Conservation (phyloP, 2,329 filamentous ascomycete species). For the Claviceps maximensis region DNA sequence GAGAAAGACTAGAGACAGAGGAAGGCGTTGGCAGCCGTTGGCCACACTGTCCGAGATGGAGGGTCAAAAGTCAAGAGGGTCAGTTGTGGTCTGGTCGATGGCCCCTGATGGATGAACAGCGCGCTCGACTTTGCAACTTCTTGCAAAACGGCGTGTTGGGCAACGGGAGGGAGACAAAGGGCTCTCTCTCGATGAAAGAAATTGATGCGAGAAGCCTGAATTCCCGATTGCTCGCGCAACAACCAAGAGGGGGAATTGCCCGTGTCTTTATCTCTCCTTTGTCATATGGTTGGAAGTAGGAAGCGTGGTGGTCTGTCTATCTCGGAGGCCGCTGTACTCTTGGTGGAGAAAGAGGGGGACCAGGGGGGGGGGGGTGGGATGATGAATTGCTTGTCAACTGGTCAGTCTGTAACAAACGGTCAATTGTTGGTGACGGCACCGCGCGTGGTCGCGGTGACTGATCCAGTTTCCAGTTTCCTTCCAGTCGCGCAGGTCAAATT, state of each 20-base stretch:
- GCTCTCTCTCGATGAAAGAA: background rate
- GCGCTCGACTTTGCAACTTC: background rate
- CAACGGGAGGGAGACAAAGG: background rate
- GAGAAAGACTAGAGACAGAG: too few species aligned
- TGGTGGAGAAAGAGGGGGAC: background rate
- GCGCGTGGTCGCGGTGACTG: background rate
- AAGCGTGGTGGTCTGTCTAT: background rate
- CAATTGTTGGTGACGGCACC: background rate
- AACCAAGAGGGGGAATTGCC: background rate
- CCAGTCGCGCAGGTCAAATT: constrained; percentile 2
- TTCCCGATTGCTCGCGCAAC: too few species aligned
- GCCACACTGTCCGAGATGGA: constrained; percentile 4
- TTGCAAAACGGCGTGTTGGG: background rate
- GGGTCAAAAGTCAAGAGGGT: background rate
- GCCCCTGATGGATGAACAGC: background rate
- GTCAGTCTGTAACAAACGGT: background rate
- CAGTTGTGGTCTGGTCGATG: too few species aligned
- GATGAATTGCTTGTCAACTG: constrained; percentile 1
- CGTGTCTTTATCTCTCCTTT: constrained; percentile 3
- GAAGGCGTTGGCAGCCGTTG: background rate
- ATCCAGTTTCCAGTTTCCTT: background rate
- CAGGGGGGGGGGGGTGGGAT: background rate
- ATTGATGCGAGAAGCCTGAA: background rate
- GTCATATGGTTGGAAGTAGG: background rate
- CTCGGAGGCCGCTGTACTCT: constrained; percentile 2